These are phyloP conservation scores for Physaria fendleri DNA, from an alignment of 345 rosid genomes.

Conservation along the genomic window DNA sequence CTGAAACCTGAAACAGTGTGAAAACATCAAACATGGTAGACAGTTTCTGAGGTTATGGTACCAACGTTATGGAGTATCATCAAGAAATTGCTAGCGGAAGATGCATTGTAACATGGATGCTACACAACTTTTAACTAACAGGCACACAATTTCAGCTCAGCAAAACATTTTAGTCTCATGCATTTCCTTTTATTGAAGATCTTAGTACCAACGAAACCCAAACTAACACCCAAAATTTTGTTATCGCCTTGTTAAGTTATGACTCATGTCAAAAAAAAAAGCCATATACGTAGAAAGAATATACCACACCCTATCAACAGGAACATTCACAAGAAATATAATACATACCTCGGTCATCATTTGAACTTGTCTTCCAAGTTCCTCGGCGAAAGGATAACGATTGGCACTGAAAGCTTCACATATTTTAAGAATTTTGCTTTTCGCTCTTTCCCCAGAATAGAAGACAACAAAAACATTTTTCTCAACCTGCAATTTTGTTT, in stretches of 20 bases:
- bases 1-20: conserved; percentile 48
- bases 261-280: conserved; percentile 1
- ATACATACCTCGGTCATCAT: conserved; percentile 52
- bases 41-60: neutral
- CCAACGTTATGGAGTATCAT: neutral
- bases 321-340: conserved; percentile 6
- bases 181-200: neutral
- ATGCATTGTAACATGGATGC: neutral
- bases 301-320: neutral
- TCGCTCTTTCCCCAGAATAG: conserved; percentile 88
- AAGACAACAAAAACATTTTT: conserved; percentile 82
- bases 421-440: conserved; percentile 78
- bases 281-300: neutral
- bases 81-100: neutral
- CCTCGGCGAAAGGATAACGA: conserved; percentile 84
- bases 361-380: conserved; percentile 60
- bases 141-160: neutral
- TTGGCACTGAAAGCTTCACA: conserved; percentile 98
- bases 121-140: neutral
- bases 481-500: conserved; percentile 57
- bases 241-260: neutral
- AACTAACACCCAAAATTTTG: conserved; percentile 14
- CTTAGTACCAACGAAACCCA: neutral
- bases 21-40: neutral
- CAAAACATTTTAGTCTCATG: neutral